Base-by-base conservation (phyloP, 2,329 filamentous ascomycete species). In the Aspergillus sojae region DNA sequence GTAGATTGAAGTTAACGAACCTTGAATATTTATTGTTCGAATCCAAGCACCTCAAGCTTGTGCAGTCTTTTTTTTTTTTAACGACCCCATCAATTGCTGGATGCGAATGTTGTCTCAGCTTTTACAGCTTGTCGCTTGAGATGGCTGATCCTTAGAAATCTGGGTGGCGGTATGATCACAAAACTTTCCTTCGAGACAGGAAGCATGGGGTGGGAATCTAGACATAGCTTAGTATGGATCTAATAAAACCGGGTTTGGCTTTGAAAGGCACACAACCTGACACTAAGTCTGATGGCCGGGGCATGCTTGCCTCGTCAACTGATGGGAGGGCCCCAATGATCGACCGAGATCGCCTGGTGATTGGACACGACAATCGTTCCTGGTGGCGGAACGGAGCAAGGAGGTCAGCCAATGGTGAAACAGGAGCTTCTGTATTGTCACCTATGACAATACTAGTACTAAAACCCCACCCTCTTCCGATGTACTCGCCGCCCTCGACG, bases 371-470 rank as follows among this genome's bases (percentile, higher is more conserved):
- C 58, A 46, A 58, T 55, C 43, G 41, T 34, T 55, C 57, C 36
- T 21, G 26, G 23, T 62, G 59, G 64, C 57, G 59, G 62, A 62
- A 65, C 62, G 48, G 39, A 61, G 65, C 48, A 68, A 68, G 67
- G 65, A 62, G 43, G 43, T 50, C 46, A 62, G 39, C 54, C 48
- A 62, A 46, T 57, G 59, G 28, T 53, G n/a, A 59, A 54, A 43
- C 34, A 45, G 45, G 50, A 16, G 55, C 28, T n/a, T 5, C n/a
- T 3, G 67, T 72, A 72, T 60, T 62, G 71, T 70, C 58, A 72
- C 11, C 3, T 1, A n/a, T 64, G 57, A 72, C 70, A 57, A 48
- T 64, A 69, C 62, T 21, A 30, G n/a, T 21, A 16, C 28, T 23
- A n/a, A 48, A 26, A 41, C 39, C 16, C 39, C 39, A n/a, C 39